phyloP scores from a whole-genome alignment of 2,329 filamentous ascomycete species.

The Sarocladium kiliense region DNA sequence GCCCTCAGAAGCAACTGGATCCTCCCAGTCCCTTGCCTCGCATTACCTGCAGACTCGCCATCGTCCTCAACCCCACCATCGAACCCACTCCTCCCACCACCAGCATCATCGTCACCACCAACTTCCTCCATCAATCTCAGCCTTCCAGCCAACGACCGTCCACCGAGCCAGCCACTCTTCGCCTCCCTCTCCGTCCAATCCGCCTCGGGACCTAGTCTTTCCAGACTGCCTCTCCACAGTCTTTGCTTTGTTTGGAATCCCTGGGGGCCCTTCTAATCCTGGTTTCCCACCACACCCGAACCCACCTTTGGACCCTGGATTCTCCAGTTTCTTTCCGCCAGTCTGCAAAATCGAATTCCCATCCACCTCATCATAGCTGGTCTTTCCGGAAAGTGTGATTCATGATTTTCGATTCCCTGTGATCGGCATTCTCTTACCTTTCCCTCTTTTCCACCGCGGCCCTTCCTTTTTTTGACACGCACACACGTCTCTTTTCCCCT shows the following conservation, averaged over 20 bases:
- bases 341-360: background rate
- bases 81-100: constrained; percentile 4
- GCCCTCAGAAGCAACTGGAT: too few relatives aligned
- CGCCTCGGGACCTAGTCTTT: background rate
- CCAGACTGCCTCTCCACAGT: background rate
- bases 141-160: background rate
- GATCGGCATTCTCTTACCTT: background rate
- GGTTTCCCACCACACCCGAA: background rate
- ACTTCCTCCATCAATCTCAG: constrained; percentile 4
- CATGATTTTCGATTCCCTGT: background rate
- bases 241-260: background rate
- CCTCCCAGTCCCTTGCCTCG: too few relatives aligned
- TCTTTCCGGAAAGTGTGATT: background rate
- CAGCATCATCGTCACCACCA: constrained; percentile 1
- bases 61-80: background rate
- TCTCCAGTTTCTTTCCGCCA: background rate
- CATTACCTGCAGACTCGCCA: too few relatives aligned
- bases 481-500: background rate
- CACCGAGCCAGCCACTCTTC: background rate
- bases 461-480: background rate
- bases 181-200: background rate
- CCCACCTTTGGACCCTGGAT: constrained; percentile 4
- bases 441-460: background rate
- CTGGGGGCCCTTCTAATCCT: background rate
- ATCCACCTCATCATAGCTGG: background rate